Evolutionary conservation across 306 rosid species (phyloP), one percentile per base, ranked within the genome.

Genomic region (Geum urbanum): DNA sequence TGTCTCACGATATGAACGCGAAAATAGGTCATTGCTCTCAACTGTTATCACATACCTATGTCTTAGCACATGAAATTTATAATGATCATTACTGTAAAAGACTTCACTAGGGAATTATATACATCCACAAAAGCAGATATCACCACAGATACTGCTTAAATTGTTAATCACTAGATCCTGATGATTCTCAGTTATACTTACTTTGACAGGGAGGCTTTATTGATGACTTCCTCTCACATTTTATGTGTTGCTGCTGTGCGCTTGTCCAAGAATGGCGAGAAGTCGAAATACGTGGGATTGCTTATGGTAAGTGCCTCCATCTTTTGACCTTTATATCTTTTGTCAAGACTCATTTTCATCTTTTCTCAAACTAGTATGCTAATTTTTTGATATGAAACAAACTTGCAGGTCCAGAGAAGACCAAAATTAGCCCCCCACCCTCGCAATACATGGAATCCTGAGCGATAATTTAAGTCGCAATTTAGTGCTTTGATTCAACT

Each of bases 211-310:
- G 99, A 39, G 97, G 97, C 59, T 87, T 74, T 63, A 32, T 91
- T 70, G 99, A 95, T 70, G 99, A 95, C 76, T 95, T 95, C 77
- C 97, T 89, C 64, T 91, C 99, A 9, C 99, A 95, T 83, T 78
- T 95, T 69, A 84, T 95, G 96, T 95, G 99, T 65, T 95, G 95
- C 91, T 95, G 96, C 77, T 91, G 99, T 57, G 99, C 99, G 63
- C 96, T 95, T 71, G 97, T 95, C 79, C 99, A 95, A 95, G 99
- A 95, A 83, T 95, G 92, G 96, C 88, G 99, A 76, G 99, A 95
- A 86, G 91, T 95, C 9, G 90, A 95, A 85, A 86, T 95, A 69
- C 95, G 97, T 7, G 97, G 96, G 61, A 27, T 70, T 59, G 39
- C 72, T 79, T 76, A 79, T 61, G 99, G 99, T 89, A 86, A 41